Percentiles rank a stretch among this genome's conserved stretches.
Evolutionary conservation across 768 basidiomycete species (phyloP).

Genomic region (Leccinum barrowsii): DNA sequence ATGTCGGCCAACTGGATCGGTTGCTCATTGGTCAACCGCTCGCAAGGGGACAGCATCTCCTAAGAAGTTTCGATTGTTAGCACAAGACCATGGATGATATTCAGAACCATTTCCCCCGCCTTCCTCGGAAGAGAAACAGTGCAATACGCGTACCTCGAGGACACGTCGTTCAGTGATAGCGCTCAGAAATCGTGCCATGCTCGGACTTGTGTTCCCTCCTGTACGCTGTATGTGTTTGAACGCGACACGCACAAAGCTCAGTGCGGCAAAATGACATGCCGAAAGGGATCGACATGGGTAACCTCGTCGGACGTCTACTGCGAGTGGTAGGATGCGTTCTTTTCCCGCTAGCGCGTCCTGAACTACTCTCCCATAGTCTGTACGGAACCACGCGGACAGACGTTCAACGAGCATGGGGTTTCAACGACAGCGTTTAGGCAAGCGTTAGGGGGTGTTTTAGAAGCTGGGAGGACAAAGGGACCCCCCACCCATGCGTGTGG

Average conservation of each 20-base stretch:
- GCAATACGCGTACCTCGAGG: constrained; percentile 20
- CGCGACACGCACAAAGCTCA: constrained; percentile 57
- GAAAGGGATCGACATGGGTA: constrained; percentile 32
- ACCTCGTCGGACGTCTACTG: constrained; percentile 45
- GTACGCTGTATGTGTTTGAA: constrained; percentile 27
- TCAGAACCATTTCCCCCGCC: background rate
- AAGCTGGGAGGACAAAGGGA: background rate
- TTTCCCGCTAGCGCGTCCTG: constrained; percentile 30
- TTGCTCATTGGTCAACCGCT: constrained; percentile 41
- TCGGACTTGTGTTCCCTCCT: background rate
- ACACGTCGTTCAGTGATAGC: constrained; percentile 11
- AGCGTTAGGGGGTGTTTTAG: background rate
- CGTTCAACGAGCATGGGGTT: constrained; percentile 15
- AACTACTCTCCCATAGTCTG: constrained; percentile 7
- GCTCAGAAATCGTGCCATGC: constrained; percentile 11
- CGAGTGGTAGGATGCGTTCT: constrained; percentile 42
- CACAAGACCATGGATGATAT: background rate
- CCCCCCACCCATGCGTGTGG: background rate
- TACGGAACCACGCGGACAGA: constrained; percentile 10
- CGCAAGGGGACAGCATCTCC: constrained; percentile 53
- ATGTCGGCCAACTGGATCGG: constrained; percentile 54
- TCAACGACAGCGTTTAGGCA: background rate
- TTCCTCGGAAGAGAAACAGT: background rate
- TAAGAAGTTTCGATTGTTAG: constrained; percentile 22
- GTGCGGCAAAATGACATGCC: constrained; percentile 58